Evolutionary conservation across 345 rosid genomes (phyloP).

Genomic region (Raphanus sativus): DNA sequence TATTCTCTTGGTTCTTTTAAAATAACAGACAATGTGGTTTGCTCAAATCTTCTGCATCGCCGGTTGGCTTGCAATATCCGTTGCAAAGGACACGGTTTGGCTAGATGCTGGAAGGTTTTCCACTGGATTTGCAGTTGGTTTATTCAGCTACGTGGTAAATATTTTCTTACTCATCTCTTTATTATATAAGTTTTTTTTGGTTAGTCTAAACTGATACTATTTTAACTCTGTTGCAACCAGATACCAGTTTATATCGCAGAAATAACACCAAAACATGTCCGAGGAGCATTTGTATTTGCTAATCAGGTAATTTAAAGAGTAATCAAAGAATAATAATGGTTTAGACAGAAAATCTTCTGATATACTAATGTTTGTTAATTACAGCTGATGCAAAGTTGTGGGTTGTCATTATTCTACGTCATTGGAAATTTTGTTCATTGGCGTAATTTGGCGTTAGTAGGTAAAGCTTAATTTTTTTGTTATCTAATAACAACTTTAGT

Average conservation of each 20-base stretch:
- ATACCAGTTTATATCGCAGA: constrained; percentile 44
- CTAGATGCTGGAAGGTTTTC: constrained; percentile 46
- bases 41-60: constrained; percentile 32
- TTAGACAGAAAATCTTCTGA: not conserved
- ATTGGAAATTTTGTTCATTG: constrained; percentile 42
- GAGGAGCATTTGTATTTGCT: constrained; percentile 43
- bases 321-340: not conserved
- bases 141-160: constrained; percentile 45
- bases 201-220: not conserved
- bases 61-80: constrained; percentile 41
- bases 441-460: constrained; percentile 41
- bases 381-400: constrained; percentile 43
- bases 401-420: constrained; percentile 33
- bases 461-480: constrained; percentile 20
- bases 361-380: constrained; percentile 4
- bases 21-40: constrained; percentile 37
- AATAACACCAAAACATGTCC: constrained; percentile 40
- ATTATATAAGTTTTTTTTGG: not conserved
- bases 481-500: not conserved
- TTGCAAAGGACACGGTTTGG: constrained; percentile 35
- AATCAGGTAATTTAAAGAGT: constrained; percentile 36
- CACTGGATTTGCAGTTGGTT: constrained; percentile 44
- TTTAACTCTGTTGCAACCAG: constrained; percentile 15
- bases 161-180: not conserved
- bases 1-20: not conserved